Conservation (phyloP, 2,329 filamentous ascomycete species). For the Colletotrichum sp. region DNA sequence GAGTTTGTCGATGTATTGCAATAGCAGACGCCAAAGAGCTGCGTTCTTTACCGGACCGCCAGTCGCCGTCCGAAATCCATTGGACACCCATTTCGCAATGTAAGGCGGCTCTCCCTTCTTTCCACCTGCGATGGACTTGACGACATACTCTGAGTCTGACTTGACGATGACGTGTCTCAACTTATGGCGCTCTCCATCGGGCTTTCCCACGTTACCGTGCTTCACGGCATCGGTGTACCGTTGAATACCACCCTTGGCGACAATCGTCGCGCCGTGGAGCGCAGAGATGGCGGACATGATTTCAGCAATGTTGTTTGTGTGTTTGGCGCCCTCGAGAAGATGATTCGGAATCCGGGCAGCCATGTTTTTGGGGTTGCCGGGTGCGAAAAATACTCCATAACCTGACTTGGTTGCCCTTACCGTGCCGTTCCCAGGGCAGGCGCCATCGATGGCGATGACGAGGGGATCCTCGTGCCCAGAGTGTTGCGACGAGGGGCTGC, state of each 20-base stretch:
- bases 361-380: not conserved
- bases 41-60: not conserved
- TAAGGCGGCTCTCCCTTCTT: not conserved
- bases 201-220: not conserved
- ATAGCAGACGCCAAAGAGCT: not conserved
- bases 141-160: not conserved
- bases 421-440: not conserved
- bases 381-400: not conserved
- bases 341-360: not conserved
- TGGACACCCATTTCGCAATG: not conserved
- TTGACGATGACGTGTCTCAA: not conserved
- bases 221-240: not conserved
- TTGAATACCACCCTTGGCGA: not conserved
- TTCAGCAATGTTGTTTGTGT: not conserved
- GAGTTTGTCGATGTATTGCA: not conserved
- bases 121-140: not conserved
- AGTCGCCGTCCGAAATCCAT: not conserved
- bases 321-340: not conserved
- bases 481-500: not conserved
- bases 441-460: not conserved
- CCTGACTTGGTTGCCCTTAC: not conserved
- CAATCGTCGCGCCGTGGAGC: not conserved
- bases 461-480: not conserved
- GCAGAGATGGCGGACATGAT: not conserved
- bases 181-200: accelerated